phyloP scores from a whole-genome alignment of 2,329 filamentous ascomycete genomes.

The Trichoderma simmonsii region DNA sequence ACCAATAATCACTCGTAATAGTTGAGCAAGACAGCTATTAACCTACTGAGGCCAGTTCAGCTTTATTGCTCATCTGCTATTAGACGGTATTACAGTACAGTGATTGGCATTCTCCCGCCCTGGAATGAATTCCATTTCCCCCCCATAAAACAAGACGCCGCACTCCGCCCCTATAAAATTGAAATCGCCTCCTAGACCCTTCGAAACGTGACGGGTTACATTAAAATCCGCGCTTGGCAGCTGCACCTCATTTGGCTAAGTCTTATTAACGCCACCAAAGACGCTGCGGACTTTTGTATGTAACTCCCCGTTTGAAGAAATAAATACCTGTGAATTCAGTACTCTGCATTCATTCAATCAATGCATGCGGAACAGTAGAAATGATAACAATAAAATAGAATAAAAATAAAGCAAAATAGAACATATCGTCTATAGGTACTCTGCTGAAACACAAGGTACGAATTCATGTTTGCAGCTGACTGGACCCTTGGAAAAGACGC shows the following conservation, averaged over 20 bases:
- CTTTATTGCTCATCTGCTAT: not conserved
- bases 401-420: not conserved
- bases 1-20: not conserved
- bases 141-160: not conserved
- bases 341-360: no score
- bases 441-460: not conserved
- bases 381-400: not conserved
- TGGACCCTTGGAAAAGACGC: not conserved
- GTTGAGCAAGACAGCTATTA: not conserved
- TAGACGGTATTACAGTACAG: not conserved
- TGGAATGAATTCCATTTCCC: not conserved
- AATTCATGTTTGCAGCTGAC: not conserved
- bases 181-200: constrained; percentile 4
- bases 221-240: constrained; percentile 14
- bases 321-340: no score
- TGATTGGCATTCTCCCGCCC: not conserved
- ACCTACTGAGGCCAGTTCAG: not conserved
- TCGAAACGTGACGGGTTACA: constrained; percentile 13
- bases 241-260: constrained; percentile 1
- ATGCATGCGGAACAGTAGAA: not conserved
- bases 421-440: not conserved
- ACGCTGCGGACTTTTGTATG: not conserved
- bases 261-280: not conserved
- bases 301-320: no score
- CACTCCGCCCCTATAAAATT: constrained; percentile 13